A percentile compares a stretch with the other conserved stretches of the same genome.
These are phyloP conservation scores for Starmerella cellae DNA, from an alignment of 805 yeast genomes.

Conservation along the genomic window DNA sequence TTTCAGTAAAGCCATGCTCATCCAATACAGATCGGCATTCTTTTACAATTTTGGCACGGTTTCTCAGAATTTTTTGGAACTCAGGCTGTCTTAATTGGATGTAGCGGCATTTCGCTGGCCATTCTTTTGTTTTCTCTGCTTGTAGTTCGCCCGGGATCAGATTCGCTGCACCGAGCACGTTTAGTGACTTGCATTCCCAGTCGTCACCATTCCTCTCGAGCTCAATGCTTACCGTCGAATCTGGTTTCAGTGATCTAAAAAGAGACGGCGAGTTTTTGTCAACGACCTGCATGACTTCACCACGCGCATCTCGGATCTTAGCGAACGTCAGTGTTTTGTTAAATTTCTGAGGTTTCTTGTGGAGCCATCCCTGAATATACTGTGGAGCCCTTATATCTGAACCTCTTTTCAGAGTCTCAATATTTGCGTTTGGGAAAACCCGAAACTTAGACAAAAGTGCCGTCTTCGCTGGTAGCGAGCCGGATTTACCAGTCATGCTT, in stretches of 20 bases:
- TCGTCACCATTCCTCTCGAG: conserved; percentile 38
- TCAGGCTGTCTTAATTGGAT: conserved; percentile 51
- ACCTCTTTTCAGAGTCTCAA: background rate
- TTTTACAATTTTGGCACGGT: conserved; percentile 28
- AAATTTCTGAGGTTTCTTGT: conserved; percentile 55
- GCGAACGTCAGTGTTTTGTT: conserved; percentile 59
- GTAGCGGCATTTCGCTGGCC: conserved; percentile 72
- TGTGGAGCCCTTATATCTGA: conserved; percentile 8
- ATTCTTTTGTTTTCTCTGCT: conserved; percentile 36
- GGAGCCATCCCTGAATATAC: conserved; percentile 74
- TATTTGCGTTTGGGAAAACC: background rate
- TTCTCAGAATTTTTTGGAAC: conserved; percentile 22
- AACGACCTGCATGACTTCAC: conserved; percentile 50
- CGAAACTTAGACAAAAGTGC: conserved; percentile 10
- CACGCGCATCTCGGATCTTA: conserved; percentile 57
- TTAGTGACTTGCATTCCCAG: conserved; percentile 38
- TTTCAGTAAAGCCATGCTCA: conserved; percentile 47
- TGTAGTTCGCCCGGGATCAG: conserved; percentile 51
- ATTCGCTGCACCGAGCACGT: conserved; percentile 49
- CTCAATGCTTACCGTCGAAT: conserved; percentile 57
- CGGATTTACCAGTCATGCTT: no score
- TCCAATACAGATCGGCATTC: conserved; percentile 31
- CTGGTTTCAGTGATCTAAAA: conserved; percentile 43
- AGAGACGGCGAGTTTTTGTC: conserved; percentile 31
- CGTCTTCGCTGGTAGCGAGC: conserved; percentile 3